These are phyloP conservation scores for Quaeritorhiza haematococci DNA, from an alignment of 371 early-diverging fungal species.

Conservation along the genomic window DNA sequence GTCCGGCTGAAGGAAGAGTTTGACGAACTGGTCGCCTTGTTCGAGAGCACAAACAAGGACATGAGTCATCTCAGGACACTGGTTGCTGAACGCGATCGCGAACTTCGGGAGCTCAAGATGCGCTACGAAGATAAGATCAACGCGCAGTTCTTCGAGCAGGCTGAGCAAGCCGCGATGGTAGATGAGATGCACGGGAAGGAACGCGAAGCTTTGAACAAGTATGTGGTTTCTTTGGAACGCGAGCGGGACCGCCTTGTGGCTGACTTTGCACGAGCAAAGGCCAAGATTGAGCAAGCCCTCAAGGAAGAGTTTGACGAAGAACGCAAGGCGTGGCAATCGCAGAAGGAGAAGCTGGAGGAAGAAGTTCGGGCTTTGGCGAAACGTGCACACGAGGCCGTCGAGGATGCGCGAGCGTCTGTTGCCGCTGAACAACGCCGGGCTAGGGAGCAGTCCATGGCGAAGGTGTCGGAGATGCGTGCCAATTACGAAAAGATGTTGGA, in stretches of 20 bases:
- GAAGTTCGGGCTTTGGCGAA: not conserved
- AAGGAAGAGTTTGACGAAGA: constrained; percentile 4
- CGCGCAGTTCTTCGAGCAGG: constrained; percentile 29
- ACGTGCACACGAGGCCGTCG: not conserved
- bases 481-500: constrained; percentile 2
- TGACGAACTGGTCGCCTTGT: constrained; percentile 29
- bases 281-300: not conserved
- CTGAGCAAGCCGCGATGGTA: constrained; percentile 24
- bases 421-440: constrained; percentile 4
- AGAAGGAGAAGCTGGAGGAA: constrained; percentile 4
- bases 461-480: not conserved
- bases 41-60: constrained; percentile 22
- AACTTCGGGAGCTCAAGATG: constrained; percentile 3
- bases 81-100: constrained; percentile 5
- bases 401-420: constrained; percentile 7
- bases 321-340: not conserved
- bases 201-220: constrained; percentile 24
- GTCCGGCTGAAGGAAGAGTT: constrained; percentile 27
- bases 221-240: constrained; percentile 26
- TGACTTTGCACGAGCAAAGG: constrained; percentile 22
- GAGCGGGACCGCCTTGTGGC: constrained; percentile 29
- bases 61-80: constrained; percentile 1
- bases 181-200: constrained; percentile 37
- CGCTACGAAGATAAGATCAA: constrained; percentile 20
- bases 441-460: not conserved